Percentiles rank a stretch among this genome's conserved stretches.
These are phyloP conservation scores for Epichloe scottii DNA, from an alignment of 2,329 filamentous ascomycete genomes.

Conservation along the genomic window DNA sequence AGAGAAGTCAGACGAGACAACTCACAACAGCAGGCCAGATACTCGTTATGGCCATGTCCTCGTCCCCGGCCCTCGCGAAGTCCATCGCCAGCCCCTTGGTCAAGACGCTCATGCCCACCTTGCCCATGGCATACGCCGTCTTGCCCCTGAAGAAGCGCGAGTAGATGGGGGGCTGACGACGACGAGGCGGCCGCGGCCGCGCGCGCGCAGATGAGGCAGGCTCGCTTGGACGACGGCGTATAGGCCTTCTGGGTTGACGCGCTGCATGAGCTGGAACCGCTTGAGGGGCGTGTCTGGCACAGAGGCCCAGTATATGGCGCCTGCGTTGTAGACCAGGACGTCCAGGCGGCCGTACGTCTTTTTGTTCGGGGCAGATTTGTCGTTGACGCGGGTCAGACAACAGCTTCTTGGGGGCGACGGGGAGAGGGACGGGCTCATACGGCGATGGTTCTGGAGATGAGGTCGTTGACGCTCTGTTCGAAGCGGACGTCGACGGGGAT, in stretches of 20 bases:
- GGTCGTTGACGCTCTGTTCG: slow-evolving; percentile 43
- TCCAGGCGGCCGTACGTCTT: slow-evolving; percentile 52
- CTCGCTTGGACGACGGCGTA: slow-evolving; percentile 59
- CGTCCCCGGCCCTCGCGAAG: slow-evolving; percentile 43
- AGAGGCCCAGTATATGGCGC: slow-evolving; percentile 74
- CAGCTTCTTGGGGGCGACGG: not conserved
- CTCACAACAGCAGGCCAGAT: slow-evolving; percentile 69
- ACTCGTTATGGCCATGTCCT: slow-evolving; percentile 63
- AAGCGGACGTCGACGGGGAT: slow-evolving; percentile 59
- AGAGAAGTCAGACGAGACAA: slow-evolving; percentile 4
- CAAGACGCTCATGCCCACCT: slow-evolving; percentile 71
- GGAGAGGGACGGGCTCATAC: slow-evolving; percentile 6
- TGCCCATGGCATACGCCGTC: slow-evolving; percentile 69
- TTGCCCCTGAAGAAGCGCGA: slow-evolving; percentile 76
- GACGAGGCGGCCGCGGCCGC: slow-evolving; percentile 49
- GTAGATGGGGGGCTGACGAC: slow-evolving; percentile 81
- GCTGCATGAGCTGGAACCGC: slow-evolving; percentile 68
- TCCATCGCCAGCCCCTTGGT: slow-evolving; percentile 78
- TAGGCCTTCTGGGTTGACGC: slow-evolving; percentile 61
- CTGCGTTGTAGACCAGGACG: slow-evolving; percentile 69
- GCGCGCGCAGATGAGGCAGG: slow-evolving; percentile 46
- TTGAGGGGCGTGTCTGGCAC: slow-evolving; percentile 61
- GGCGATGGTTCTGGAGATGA: slow-evolving; percentile 46
- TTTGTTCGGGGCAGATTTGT: not conserved
- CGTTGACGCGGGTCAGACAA: too few relatives aligned